Percentiles rank a stretch among this genome's conserved stretches.
phyloP scores from a whole-genome alignment of 1,284 basidiomycete species.

The Ustilago sp. region DNA sequence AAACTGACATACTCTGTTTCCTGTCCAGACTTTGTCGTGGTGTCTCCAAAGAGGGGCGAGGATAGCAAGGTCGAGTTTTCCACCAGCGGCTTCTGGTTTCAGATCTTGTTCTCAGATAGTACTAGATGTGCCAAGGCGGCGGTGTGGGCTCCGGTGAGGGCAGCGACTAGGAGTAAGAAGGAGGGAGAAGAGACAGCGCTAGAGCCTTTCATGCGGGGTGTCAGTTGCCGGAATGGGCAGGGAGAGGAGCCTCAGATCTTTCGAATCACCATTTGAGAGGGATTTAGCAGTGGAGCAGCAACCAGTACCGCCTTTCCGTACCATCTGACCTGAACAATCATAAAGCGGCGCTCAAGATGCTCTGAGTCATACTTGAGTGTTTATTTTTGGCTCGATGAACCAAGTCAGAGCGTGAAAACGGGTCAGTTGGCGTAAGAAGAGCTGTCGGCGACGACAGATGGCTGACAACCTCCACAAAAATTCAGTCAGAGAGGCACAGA shows the following conservation, averaged over 20 bases:
- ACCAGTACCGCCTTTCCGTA: background rate
- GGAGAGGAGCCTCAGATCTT: background rate
- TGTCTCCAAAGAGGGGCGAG: constrained; percentile 9
- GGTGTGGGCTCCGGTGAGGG: constrained; percentile 17
- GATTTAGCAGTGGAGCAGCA: no score
- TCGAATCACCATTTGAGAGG: background rate
- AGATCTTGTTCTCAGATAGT: constrained; percentile 12
- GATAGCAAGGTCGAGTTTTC: constrained; percentile 32
- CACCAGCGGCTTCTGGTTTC: constrained; percentile 24
- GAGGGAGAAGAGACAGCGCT: constrained; percentile 24
- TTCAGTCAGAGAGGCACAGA: background rate
- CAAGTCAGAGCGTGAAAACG: background rate
- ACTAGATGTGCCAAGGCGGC: constrained; percentile 15
- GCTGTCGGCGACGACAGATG: background rate
- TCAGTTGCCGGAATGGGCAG: background rate
- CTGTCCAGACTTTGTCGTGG: constrained; percentile 27
- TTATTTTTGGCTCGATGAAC: background rate
- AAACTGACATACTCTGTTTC: background rate
- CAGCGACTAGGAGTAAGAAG: background rate
- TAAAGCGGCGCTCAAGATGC: background rate
- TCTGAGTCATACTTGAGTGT: background rate
- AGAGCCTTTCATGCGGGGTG: constrained; percentile 19
- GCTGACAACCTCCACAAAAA: background rate
- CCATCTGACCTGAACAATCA: background rate
- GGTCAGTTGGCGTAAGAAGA: background rate